Evolutionary conservation across 2,329 filamentous ascomycete genomes (phyloP), one percentile per base, ranked within the genome.

Genomic region (Aschersonia sp.): DNA sequence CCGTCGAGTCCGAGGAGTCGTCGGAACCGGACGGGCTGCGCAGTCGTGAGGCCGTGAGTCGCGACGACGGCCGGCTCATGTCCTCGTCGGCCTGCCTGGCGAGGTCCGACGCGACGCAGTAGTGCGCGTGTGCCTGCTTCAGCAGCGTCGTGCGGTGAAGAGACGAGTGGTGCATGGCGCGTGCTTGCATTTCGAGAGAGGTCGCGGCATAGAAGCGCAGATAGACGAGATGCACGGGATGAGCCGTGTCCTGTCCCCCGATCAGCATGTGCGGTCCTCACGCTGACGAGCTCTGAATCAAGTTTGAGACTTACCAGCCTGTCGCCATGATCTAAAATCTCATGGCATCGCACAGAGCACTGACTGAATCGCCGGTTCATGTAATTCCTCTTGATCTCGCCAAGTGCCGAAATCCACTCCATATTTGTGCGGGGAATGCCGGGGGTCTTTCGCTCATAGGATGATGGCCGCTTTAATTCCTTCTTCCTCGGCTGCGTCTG

Each of bases 181-280:
- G 67, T 1, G 74, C 74, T 53, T 75, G 74, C 64, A 73, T 71
- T 55, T 79, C 76, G 42, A 76, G 67, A 11, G 76, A 72, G n/a
- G 68, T 71, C 22, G 76, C 76, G n/a, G 75, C 76, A 51, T 79
- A 80, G 57, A 79, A 79, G 57, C 77, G 70, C 5, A 80, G 66
- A 51, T 77, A 78, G 53, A 79, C 73, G 35, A 78, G 63, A 55
- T 79, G 72, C 6, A 73, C 63, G 2, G 74, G 71, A 55, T 78
- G 72, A 22, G 73, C 62, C 30, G 64, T 57, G 10, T 64, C 63
- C 59, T 60, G 43, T 22, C 6, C 33, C 8, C 7, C 30, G 40
- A 30, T 40, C 8, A 37, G 42, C 14, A 35, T 47, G 39, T 9
- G 40, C 12, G 12, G 9, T 39, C 2, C 35, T 14, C n/a, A 42